These are phyloP conservation scores for Rutstroemia sp. DNA, from an alignment of 2,329 filamentous ascomycete species.

Conservation along the genomic window DNA sequence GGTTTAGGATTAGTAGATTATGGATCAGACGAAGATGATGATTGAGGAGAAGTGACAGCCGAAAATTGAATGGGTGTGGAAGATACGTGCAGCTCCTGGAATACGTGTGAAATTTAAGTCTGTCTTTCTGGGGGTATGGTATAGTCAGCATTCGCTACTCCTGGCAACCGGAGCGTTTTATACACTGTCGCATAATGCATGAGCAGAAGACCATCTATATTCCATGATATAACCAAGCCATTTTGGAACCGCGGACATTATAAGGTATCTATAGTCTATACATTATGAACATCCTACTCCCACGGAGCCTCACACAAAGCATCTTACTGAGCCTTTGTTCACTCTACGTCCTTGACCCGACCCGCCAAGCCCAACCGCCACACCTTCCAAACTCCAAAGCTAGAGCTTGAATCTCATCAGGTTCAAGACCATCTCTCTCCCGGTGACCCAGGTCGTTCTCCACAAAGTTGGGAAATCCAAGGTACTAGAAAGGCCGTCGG, in stretches of 20 bases:
- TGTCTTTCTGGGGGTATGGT: neutral
- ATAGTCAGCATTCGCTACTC: neutral
- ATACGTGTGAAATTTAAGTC: too few relatives aligned
- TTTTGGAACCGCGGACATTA: neutral
- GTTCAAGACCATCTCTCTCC: conserved; percentile 67
- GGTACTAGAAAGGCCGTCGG: conserved; percentile 72
- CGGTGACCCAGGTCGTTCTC: conserved; percentile 70
- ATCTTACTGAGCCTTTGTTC: neutral
- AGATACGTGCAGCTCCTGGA: too few relatives aligned
- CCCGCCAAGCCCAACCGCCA: neutral
- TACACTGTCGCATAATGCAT: too few relatives aligned
- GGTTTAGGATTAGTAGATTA: conserved; percentile 45
- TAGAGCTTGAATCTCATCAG: conserved; percentile 39
- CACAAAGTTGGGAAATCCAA: conserved; percentile 80
- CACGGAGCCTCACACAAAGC: neutral
- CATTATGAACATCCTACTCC: neutral
- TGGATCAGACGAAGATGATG: conserved; percentile 46
- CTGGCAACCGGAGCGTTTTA: too few relatives aligned
- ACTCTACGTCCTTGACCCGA: neutral
- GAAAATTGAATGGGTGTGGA: too few relatives aligned
- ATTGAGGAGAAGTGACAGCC: conserved; percentile 1
- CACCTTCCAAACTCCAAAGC: neutral
- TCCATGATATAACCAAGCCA: too few relatives aligned
- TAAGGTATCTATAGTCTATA: conserved; percentile 2
- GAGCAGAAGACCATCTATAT: neutral